Conservation (phyloP, 805 yeast species). For the Blastobotrys parvus region DNA sequence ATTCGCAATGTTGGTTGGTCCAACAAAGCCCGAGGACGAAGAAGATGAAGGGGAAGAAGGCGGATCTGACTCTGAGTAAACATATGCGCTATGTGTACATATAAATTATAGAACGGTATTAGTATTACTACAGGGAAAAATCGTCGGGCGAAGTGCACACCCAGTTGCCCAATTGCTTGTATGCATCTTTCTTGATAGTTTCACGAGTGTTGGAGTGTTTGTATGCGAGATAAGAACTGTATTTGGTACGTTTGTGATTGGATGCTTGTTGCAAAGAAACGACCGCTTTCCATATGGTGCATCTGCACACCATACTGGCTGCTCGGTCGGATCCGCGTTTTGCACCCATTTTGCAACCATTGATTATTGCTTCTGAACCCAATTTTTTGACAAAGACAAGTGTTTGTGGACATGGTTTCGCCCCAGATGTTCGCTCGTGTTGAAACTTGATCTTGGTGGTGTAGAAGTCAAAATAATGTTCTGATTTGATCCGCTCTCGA, state of each 20-base stretch:
- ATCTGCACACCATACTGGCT: conserved; percentile 16
- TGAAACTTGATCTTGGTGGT: neutral
- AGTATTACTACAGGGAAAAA: conserved; percentile 1
- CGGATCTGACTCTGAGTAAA: conserved; percentile 9
- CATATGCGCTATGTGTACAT: no score
- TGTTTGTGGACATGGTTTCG: conserved; percentile 13
- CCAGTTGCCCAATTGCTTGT: conserved; percentile 15
- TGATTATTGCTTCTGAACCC: conserved; percentile 15
- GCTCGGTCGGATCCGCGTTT: conserved; percentile 16
- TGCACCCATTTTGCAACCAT: conserved; percentile 23
- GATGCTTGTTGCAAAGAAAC: neutral
- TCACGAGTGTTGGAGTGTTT: conserved; percentile 7
- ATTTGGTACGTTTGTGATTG: conserved; percentile 1
- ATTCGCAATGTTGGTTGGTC: conserved; percentile 40
- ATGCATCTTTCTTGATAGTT: conserved; percentile 8
- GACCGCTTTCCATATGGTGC: conserved; percentile 6
- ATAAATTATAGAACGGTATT: neutral
- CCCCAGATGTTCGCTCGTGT: conserved; percentile 1
- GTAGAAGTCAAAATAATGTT: neutral
- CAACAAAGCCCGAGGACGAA: conserved; percentile 17
- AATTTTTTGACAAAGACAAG: conserved; percentile 5
- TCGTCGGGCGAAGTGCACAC: conserved; percentile 13
- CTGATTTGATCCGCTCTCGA: conserved; percentile 5
- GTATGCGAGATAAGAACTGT: conserved; percentile 8
- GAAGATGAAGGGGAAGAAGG: conserved; percentile 14